Conservation (phyloP, 768 basidiomycete genomes). For the Flagelloscypha sp. region DNA sequence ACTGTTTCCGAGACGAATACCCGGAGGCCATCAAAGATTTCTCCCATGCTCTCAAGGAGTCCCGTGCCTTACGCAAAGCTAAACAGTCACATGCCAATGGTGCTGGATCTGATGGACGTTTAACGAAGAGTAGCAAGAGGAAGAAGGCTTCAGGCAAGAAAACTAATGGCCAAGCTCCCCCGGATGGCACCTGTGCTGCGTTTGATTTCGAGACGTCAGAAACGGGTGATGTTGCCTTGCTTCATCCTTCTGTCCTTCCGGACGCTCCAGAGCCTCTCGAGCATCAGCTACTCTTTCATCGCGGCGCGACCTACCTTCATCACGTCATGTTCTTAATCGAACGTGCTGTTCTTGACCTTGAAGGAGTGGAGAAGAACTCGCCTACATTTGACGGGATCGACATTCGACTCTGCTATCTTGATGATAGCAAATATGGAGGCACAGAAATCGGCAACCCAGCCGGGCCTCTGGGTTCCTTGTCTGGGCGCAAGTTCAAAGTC, state of each 20-base stretch:
- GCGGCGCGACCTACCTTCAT: constrained; percentile 77
- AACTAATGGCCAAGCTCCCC: constrained; percentile 58
- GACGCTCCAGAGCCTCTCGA: constrained; percentile 85
- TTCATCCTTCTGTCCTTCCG: constrained; percentile 69
- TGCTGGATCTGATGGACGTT: constrained; percentile 23
- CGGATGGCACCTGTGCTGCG: constrained; percentile 51
- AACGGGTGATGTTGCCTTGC: constrained; percentile 42
- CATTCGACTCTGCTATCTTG: constrained; percentile 66
- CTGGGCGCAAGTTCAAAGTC: constrained; percentile 51
- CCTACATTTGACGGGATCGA: constrained; percentile 63
- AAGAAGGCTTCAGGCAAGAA: constrained; percentile 38
- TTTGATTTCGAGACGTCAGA: constrained; percentile 36
- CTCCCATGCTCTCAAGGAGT: constrained; percentile 72
- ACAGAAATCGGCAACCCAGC: constrained; percentile 78
- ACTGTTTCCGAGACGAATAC: constrained; percentile 83
- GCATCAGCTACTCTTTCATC: constrained; percentile 73
- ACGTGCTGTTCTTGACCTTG: constrained; percentile 57
- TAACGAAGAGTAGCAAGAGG: constrained; percentile 43
- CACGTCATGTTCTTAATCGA: constrained; percentile 74
- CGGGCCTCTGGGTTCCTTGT: constrained; percentile 58
- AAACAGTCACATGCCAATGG: constrained; percentile 19
- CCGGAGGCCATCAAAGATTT: constrained; percentile 68
- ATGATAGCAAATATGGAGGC: constrained; percentile 73
- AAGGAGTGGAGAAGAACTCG: constrained; percentile 55
- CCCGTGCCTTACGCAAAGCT: constrained; percentile 61